Evolutionary conservation across 2,329 filamentous ascomycete genomes (phyloP), one percentile per base, ranked within the genome.

Genomic region (Podosphaera fusca): DNA sequence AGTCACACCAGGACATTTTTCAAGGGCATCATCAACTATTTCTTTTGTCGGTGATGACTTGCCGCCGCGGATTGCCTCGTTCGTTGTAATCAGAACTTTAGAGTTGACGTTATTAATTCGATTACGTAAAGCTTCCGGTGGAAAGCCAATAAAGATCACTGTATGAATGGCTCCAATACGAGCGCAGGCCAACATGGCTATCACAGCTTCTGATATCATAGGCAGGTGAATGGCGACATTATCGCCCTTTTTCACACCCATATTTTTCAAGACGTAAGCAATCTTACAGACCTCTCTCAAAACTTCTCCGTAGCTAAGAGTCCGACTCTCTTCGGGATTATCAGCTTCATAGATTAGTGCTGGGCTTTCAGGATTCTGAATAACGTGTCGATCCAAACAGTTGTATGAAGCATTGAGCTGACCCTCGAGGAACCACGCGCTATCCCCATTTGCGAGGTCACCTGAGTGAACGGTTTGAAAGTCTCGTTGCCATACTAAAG

Each of bases 301-400:
- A 56, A 98, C 84, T 77, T 98, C 89, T 65, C 84, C 80, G 66
- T 96, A 98, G 62, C 87, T 92, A 70, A 98, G 84, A 63, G 78
- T 89, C 63, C 90, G 87, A 67, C 92, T 89, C 68, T 94, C 85
- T 56, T 72, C 76, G 47, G 84, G 80, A 72, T 98, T 92, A 67
- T 98, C 92, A 60, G 89, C 90, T 75, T 98, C 92, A 75, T 96
- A 98, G 73, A 96, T 95, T 72, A 98, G 94, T 69, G 92, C 92
- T 53, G 92, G 81, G 73, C 84, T 87, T 73, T 96, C 74, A 53
- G 92, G 92, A 72, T 95, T 82, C 72, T 89, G 88, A 72, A 94
- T 79, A n/a, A 92, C 92, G 71, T 96, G 90, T 60, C 92, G 86
- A 68, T 98, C 92, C 62, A 98, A 83, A 67, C 88, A 94, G 75